These are phyloP conservation scores for Plasmodium gallinaceum DNA, from an alignment of 169 alveolate genomes.

Conservation along the genomic window DNA sequence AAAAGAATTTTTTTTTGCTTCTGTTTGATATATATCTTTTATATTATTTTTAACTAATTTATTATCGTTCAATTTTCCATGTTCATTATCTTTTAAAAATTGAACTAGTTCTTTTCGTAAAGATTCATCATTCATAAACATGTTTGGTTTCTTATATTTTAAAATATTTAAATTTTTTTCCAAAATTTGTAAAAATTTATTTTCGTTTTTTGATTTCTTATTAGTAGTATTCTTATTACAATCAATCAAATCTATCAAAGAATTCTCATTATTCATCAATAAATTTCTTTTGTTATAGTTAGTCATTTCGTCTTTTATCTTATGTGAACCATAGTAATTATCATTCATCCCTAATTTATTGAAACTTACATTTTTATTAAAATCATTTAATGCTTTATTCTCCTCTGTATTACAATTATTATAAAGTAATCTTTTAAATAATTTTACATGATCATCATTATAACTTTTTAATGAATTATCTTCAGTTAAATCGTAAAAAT, in stretches of 20 bases:
- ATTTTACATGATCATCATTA: constrained; percentile 16
- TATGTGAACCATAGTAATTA: constrained; percentile 7
- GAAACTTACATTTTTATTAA: background rate
- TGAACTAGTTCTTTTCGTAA: constrained; percentile 3
- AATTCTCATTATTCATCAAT: background rate
- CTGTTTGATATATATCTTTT: constrained; percentile 9
- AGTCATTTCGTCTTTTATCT: constrained; percentile 3
- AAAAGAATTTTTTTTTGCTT: background rate
- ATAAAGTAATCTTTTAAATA: constrained; percentile 10
- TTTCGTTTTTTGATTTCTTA: background rate
- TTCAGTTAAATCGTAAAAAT: background rate
- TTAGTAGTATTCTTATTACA: background rate
- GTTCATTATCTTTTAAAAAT: constrained; percentile 17
- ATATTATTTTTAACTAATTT: constrained; percentile 14
- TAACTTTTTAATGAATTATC: constrained; percentile 4
- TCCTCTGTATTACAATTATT: constrained; percentile 21
- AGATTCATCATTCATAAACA: constrained; percentile 11
- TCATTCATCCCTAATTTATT: constrained; percentile 6
- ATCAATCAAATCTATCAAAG: background rate
- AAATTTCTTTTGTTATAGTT: background rate
- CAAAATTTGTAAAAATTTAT: background rate
- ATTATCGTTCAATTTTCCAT: background rate
- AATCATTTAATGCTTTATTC: background rate
- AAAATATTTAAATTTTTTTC: background rate
- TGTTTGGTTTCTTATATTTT: constrained; percentile 3